These are phyloP conservation scores for Penicillium silybi DNA, from an alignment of 495 filamentous ascomycete genomes.

Conservation along the genomic window DNA sequence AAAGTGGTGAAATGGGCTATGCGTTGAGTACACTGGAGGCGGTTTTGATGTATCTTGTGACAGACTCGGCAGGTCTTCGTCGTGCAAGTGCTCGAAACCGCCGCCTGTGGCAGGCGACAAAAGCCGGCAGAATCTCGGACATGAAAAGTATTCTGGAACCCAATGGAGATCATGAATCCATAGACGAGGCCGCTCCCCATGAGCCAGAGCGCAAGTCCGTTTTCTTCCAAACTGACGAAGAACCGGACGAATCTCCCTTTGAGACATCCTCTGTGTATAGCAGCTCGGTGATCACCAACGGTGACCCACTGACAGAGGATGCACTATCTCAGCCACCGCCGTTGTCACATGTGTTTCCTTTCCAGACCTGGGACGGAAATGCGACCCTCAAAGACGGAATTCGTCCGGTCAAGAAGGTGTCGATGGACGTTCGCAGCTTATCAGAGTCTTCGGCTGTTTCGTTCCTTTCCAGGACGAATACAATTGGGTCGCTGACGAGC, in stretches of 20 bases:
- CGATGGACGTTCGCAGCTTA: constrained; percentile 81
- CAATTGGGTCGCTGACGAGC: constrained; percentile 66
- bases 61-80: constrained; percentile 75
- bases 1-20: constrained; percentile 95
- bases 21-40: constrained; percentile 95
- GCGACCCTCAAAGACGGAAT: constrained; percentile 46
- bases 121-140: constrained; percentile 65
- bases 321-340: constrained; percentile 54
- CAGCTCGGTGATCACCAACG: constrained; percentile 16
- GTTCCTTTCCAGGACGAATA: constrained; percentile 69
- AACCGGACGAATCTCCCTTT: constrained; percentile 26
- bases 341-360: constrained; percentile 85
- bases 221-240: constrained; percentile 42
- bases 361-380: constrained; percentile 54
- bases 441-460: constrained; percentile 83
- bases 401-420: constrained; percentile 65
- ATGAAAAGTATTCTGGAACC: constrained; percentile 79
- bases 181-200: constrained; percentile 34
- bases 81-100: constrained; percentile 82
- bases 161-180: constrained; percentile 45
- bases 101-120: constrained; percentile 82
- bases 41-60: constrained; percentile 83
- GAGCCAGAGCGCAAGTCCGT: constrained; percentile 38
- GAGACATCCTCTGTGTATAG: constrained; percentile 24
- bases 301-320: constrained; percentile 23